These are phyloP conservation scores for Hymenoscyphus infarciens DNA, from an alignment of 2,329 filamentous ascomycete genomes.

Conservation along the genomic window DNA sequence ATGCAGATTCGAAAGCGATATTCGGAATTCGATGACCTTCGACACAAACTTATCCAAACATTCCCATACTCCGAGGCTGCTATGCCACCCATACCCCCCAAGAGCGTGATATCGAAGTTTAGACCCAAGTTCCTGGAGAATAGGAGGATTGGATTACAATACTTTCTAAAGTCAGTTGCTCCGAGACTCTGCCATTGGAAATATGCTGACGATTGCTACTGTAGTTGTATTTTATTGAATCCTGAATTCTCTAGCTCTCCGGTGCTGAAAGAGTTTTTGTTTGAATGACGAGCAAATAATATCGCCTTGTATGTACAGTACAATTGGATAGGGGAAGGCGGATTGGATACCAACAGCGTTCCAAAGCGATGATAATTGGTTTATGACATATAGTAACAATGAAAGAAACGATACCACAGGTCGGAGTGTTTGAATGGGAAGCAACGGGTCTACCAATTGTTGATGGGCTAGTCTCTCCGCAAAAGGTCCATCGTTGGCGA, in stretches of 20 bases:
- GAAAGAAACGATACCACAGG: not conserved
- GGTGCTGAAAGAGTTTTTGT: slow-evolving; percentile 82
- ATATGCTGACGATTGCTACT: slow-evolving; percentile 18
- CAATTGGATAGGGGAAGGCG: not conserved
- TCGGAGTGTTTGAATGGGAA: no score
- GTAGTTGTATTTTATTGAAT: slow-evolving; percentile 83
- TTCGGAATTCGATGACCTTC: slow-evolving; percentile 87
- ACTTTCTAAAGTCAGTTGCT: slow-evolving; percentile 80
- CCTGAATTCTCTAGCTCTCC: slow-evolving; percentile 92
- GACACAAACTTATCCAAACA: slow-evolving; percentile 67
- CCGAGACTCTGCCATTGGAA: not conserved
- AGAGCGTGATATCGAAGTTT: slow-evolving; percentile 86
- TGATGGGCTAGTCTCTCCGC: not conserved
- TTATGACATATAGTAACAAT: slow-evolving; percentile 1
- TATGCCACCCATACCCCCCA: slow-evolving; percentile 87
- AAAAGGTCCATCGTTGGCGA: no score
- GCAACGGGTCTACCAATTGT: not conserved
- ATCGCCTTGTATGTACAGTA: not conserved
- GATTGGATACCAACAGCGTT: not conserved
- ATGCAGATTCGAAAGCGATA: slow-evolving; percentile 72
- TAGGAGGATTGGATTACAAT: slow-evolving; percentile 75
- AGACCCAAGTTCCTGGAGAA: slow-evolving; percentile 81
- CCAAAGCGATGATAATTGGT: not conserved
- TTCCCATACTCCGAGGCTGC: slow-evolving; percentile 82
- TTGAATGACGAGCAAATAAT: slow-evolving; percentile 22